Evolutionary conservation across 495 filamentous ascomycete species (phyloP).

Genomic region (Neurospora intermedia): DNA sequence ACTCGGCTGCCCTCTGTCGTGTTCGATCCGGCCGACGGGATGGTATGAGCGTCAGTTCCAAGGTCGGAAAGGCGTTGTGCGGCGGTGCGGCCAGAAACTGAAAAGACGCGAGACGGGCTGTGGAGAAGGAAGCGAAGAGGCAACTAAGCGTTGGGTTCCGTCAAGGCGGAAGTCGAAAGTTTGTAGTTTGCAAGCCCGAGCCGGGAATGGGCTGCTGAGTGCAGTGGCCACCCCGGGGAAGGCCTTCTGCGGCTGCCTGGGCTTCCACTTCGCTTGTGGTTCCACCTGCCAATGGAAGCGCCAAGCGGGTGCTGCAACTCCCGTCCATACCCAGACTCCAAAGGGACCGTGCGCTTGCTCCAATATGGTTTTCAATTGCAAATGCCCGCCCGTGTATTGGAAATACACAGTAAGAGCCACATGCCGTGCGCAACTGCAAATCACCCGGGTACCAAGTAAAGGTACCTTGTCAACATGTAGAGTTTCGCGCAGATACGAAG

Average conservation of each 20-base stretch:
- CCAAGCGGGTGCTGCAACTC: neutral
- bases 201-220: neutral
- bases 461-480: neutral
- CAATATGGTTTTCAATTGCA: neutral
- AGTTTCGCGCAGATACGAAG: neutral
- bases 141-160: neutral
- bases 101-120: neutral
- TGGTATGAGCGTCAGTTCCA: neutral
- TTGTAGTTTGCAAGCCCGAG: neutral
- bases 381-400: neutral
- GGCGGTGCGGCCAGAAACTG: neutral
- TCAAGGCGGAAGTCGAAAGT: neutral
- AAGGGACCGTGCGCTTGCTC: neutral
- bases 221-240: neutral
- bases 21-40: neutral
- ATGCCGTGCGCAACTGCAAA: neutral
- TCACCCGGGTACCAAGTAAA: neutral
- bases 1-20: conserved; percentile 1
- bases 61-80: neutral
- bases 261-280: neutral
- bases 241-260: neutral
- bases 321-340: neutral
- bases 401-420: no score
- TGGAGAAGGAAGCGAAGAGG: neutral
- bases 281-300: neutral